Evolutionary conservation across 176 grass and related monocot species (phyloP), one percentile per base, ranked within the genome.

Genomic region (Rhipidocladum racemiflorum): DNA sequence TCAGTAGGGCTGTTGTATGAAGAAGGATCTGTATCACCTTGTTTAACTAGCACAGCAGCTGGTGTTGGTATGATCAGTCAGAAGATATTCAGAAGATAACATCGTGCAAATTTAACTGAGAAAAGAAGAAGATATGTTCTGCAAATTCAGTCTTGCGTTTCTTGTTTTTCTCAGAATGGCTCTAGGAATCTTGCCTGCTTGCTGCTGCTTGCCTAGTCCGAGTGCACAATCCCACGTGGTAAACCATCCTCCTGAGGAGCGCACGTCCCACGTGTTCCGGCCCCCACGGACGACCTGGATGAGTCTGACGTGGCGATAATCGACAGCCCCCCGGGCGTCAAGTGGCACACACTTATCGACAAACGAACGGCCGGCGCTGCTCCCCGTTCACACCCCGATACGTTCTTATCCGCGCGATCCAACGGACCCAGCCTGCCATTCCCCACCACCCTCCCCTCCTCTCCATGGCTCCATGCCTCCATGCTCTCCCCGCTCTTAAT

Each of bases 371-470:
- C 53, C 49, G 3, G 18, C 25, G 21, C 57, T 32, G 16, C 35
- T 66, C 71, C 87, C 87, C 84, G 84, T 87, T 86, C 77, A 64
- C 10, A 61, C 50, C 70, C 68, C 68, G 80, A 89, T 92, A 65
- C 70, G 65, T 50, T 84, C 84, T 87, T 92, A 92, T 86, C 84
- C 84, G 80, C 83, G 70, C 80, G 87, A 92, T 92, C 90, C 84
- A 60, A 89, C 90, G 87, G 90, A 89, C 79, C 54, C 46, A 38
- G 66, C 71, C 84, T 44, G 42, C 78, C 17, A 71, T 65, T 85
- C 56, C 68, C 40, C 77, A 81, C 81, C 61, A 40, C 28, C 35
- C 56, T 65, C 11, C 16, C 17, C 61, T 25, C 55, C 9, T 1
- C 30, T 20, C 28, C 67, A 57, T 61, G 68, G 35, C 85, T 68